Evolutionary conservation across 129 eudicot genomes (phyloP), one percentile per base, ranked within the genome.

Genomic region (Rutidosis leptorrhynchoides): DNA sequence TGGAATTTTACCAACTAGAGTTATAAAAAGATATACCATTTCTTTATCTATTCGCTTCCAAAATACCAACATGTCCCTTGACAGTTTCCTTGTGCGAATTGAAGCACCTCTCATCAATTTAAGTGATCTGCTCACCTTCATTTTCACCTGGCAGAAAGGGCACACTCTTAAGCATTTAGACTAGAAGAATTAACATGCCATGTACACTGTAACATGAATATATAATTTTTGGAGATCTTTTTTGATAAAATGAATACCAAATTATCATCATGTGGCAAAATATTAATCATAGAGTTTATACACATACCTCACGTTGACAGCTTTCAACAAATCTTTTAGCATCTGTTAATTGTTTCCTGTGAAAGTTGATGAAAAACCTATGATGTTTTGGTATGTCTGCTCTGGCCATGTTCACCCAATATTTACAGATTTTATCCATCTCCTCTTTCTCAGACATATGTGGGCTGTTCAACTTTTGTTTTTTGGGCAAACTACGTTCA

Each of bases 1-100:
- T 37, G 43, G 2, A 37, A 37, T 10, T 37, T 9, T 37, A 10
- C 15, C 15, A 37, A 15, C 43, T 37, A 37, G 43, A 37, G 43
- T 37, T 23, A 11, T 17, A 66, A 46, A 43, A 37, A 43, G 68
- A 76, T 88, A 93, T 88, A 93, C 96, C 98, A 93, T 93, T 78
- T 93, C 98, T 82, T 93, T 93, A 57, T 93, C 98, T 54, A 85
- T 85, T 80, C 95, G 80, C 79, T 93, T 93, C 98, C 98, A 93
- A 76, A 85, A 85, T 30, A 88, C 88, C 77, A 93, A 74, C 96
- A 93, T 89, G 80, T 88, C 99, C 26, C 96, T 81, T 14, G 96
- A 84, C 70, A 93, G 77, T 78, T 89, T 93, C 80, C 99, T 87
- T 74, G 99, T 86, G 28, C 96, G 86, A 57, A 89, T 84, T 26